Percentiles rank a stretch among this genome's conserved stretches.
phyloP scores from a whole-genome alignment of 2,329 filamentous ascomycete genomes.

The Colletotrichum eleusines region DNA sequence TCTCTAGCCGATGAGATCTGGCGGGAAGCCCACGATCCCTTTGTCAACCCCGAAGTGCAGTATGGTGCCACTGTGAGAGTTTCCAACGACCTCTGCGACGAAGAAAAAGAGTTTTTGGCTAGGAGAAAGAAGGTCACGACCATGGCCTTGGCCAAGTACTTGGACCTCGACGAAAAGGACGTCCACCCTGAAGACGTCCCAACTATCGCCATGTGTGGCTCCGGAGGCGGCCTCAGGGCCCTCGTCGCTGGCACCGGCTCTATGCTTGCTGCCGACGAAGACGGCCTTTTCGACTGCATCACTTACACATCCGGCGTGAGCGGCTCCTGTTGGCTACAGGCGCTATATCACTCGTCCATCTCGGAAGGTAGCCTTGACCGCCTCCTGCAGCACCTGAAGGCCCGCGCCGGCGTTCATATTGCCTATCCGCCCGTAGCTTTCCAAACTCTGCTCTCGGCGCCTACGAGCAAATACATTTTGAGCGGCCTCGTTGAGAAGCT shows the following conservation, averaged over 20 bases:
- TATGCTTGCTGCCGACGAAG: constrained; percentile 84
- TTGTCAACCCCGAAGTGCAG: constrained; percentile 86
- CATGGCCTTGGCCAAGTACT: constrained; percentile 83
- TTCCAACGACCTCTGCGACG: constrained; percentile 82
- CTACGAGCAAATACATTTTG: constrained; percentile 92
- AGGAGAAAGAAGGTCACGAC: constrained; percentile 77
- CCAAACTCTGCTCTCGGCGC: constrained; percentile 83
- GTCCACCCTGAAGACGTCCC: constrained; percentile 96
- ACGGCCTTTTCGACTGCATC: constrained; percentile 91
- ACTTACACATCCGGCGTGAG: constrained; percentile 97
- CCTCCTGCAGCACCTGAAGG: constrained; percentile 87
- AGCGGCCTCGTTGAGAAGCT: constrained; percentile 92
- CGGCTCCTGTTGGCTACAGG: constrained; percentile 95
- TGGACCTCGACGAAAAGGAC: constrained; percentile 80
- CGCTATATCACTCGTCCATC: constrained; percentile 86
- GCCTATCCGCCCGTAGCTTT: constrained; percentile 91
- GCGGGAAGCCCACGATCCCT: constrained; percentile 87
- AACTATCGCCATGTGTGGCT: constrained; percentile 92
- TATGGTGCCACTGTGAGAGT: constrained; percentile 86
- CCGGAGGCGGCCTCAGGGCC: constrained; percentile 89
- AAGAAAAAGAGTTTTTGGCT: constrained; percentile 81
- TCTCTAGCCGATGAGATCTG: constrained; percentile 94
- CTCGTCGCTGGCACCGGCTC: constrained; percentile 92
- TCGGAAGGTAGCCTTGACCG: constrained; percentile 74
- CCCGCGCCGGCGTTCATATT: constrained; percentile 87